Evolutionary conservation across 1,139 yeast species (phyloP), one percentile per base, ranked within the genome.

Genomic region (Suhomyces terraborum): DNA sequence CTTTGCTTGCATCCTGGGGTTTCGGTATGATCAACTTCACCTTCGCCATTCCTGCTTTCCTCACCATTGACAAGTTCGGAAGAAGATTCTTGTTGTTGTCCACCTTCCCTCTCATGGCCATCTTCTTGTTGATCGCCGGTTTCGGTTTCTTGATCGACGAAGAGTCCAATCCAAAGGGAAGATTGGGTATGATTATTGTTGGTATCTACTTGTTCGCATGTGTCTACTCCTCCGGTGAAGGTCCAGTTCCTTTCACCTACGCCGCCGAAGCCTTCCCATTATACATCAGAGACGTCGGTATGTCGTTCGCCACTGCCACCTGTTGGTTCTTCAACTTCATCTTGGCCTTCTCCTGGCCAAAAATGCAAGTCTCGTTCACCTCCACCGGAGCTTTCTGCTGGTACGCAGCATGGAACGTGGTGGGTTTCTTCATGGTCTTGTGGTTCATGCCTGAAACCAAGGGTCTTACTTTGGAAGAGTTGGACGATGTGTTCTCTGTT

Each of bases 201-300:
- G 95, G 95, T 53, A 82, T 88, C 45, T 88, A 87, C 59, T 60
- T 88, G 31, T 88, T 79, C 64, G 69, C 88, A 0, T 76, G 80
- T 32, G 84, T 85, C 49, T 88, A 88, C 64, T 85, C 94, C 0
- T 82, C 87, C 3, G 93, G 95, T 47, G 88, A 85, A 66, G 96
- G 96, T 34, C 95, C 95, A 10, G 95, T 88, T 37, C 95, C 96
- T 6, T 88, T 88, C 69, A 85, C 94, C 2, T 86, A 87, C 59
- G 83, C 94, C 23, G 95, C 95, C 13, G 95, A 88, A 62, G 87
- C 86, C 48, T 88, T 87, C 73, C 91, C 94, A 42, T 73, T 88
- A 51, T 86, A 86, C 55, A 82, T 87, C 47, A 81, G 96, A 66
- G 94, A 88, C 55, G 67, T 87, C 40, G 95, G 95, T 43, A 86